Evolutionary conservation across 2,329 filamentous ascomycete genomes (phyloP).

Genomic region (Amesomyces nigricolor): DNA sequence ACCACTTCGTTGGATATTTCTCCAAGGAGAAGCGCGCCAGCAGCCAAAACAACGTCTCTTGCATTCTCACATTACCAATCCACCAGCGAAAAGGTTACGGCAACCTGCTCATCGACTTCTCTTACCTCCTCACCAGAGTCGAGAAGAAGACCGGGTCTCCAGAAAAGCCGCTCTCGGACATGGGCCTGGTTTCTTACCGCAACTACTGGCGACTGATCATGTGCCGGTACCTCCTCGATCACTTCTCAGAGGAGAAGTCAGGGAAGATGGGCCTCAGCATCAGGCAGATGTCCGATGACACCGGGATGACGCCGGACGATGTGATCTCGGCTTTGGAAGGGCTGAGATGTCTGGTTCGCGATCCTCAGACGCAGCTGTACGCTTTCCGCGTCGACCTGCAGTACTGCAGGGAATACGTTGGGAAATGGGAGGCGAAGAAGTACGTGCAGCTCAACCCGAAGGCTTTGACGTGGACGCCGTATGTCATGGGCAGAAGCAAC

Average conservation of each 20-base stretch:
- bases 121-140: constrained; percentile 87
- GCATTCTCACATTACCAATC: constrained; percentile 91
- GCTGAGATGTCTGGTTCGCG: constrained; percentile 79
- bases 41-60: constrained; percentile 95
- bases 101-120: constrained; percentile 95
- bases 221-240: constrained; percentile 73
- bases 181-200: constrained; percentile 94
- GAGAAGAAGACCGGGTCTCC: constrained; percentile 93
- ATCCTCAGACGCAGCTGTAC: constrained; percentile 82
- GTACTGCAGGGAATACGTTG: constrained; percentile 82
- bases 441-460: constrained; percentile 80
- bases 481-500: constrained; percentile 87
- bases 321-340: constrained; percentile 91
- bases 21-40: constrained; percentile 96
- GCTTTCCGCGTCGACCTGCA: constrained; percentile 80
- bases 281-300: constrained; percentile 73
- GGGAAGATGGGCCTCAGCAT: constrained; percentile 52
- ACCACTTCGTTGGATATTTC: constrained; percentile 98
- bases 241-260: constrained; percentile 34
- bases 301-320: constrained; percentile 93
- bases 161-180: constrained; percentile 94
- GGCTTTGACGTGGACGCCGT: constrained; percentile 88
- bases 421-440: constrained; percentile 81
- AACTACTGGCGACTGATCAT: constrained; percentile 94
- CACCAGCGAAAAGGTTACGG: constrained; percentile 97